Percentiles rank a stretch among this genome's conserved stretches.
These are phyloP conservation scores for Solanum peruvianum DNA, from an alignment of 257 asterid genomes.

Conservation along the genomic window DNA sequence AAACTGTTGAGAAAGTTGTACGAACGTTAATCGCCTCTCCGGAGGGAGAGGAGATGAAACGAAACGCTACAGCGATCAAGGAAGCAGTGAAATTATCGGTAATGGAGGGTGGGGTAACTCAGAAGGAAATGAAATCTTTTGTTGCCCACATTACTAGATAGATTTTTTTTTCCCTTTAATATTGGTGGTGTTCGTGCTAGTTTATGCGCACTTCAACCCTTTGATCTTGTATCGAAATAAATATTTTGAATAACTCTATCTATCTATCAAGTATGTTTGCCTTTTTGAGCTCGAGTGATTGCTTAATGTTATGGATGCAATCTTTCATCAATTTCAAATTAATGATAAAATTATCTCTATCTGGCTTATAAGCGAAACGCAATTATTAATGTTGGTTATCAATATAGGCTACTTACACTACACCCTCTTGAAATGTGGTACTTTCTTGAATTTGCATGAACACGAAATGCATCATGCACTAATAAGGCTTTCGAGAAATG, in stretches of 20 bases:
- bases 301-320: too few species aligned
- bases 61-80: conserved; percentile 23
- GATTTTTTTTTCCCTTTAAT: neutral
- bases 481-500: too few species aligned
- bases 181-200: neutral
- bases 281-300: neutral
- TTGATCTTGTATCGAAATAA: neutral
- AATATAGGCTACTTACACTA: too few species aligned
- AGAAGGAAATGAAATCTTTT: conserved; percentile 22
- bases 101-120: conserved; percentile 16
- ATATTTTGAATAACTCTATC: neutral
- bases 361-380: too few species aligned
- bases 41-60: conserved; percentile 39
- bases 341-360: too few species aligned
- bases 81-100: conserved; percentile 6
- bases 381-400: too few species aligned
- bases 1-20: conserved; percentile 13
- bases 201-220: neutral
- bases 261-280: too few species aligned
- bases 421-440: neutral
- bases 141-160: conserved; percentile 25
- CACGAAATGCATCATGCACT: too few species aligned
- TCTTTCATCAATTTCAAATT: too few species aligned
- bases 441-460: neutral
- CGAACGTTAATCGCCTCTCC: conserved; percentile 28